Conservation (phyloP, 2,329 filamentous ascomycete genomes). For the Chalaropsis thielavioides region DNA sequence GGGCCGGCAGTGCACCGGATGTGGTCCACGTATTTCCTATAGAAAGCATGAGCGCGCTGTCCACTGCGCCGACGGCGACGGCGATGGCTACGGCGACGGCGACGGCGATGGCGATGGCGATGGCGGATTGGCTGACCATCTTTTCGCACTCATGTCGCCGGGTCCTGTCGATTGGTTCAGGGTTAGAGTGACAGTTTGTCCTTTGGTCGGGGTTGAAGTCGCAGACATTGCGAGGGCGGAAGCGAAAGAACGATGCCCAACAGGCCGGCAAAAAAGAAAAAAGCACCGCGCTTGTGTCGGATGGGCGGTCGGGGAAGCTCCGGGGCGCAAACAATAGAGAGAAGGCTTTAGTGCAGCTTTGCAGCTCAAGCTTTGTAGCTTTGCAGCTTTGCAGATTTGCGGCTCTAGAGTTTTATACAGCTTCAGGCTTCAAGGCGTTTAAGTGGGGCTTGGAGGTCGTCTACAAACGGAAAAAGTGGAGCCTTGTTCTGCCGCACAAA, state of each 20-base stretch:
- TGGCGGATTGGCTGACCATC: neutral
- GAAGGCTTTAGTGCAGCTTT: neutral
- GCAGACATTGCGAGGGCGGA: neutral
- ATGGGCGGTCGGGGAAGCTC: too few relatives aligned
- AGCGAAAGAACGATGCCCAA: neutral
- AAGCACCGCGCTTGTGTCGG: too few relatives aligned
- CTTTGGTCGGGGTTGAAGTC: neutral
- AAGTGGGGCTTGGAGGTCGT: neutral
- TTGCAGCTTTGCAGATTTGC: neutral
- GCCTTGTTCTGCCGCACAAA: neutral
- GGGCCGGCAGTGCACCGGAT: slow-evolving; percentile 66
- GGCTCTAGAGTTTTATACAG: neutral
- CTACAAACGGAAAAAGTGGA: slow-evolving; percentile 1
- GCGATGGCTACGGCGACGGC: neutral
- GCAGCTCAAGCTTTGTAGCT: neutral
- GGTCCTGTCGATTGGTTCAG: slow-evolving; percentile 7
- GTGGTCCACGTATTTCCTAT: slow-evolving; percentile 70
- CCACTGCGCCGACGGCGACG: neutral
- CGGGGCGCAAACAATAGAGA: too few relatives aligned
- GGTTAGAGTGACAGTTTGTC: slow-evolving; percentile 13
- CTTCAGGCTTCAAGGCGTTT: neutral
- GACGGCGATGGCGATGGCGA: neutral
- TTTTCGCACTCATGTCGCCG: neutral
- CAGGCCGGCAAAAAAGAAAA: too few relatives aligned
- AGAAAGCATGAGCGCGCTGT: slow-evolving; percentile 6